Evolutionary conservation across 495 filamentous ascomycete species (phyloP).

Genomic region (Massariosphaeria phaeospora): DNA sequence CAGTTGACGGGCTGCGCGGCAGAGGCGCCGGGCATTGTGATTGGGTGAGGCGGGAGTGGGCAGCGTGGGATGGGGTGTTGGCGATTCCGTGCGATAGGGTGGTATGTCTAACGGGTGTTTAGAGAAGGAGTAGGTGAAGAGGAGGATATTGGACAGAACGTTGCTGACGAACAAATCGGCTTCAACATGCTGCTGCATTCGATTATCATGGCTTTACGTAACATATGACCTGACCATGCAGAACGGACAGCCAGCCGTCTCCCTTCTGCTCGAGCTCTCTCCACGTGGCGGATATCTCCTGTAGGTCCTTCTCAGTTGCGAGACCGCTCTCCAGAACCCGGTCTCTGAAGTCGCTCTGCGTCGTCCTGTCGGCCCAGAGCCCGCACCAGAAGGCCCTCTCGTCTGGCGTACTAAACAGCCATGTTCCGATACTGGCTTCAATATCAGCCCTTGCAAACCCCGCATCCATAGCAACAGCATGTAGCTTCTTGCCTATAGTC

Average conservation of each 20-base stretch:
- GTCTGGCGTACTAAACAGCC: constrained; percentile 46
- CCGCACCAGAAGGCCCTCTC: constrained; percentile 47
- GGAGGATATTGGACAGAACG: too few relatives aligned
- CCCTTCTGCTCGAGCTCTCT: constrained; percentile 44
- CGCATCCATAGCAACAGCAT: constrained; percentile 49
- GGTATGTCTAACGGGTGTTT: background rate
- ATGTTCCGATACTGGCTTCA: constrained; percentile 41
- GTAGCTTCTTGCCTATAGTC: constrained; percentile 48
- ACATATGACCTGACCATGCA: constrained; percentile 54
- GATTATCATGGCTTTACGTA: constrained; percentile 1
- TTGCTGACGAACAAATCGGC: too few relatives aligned
- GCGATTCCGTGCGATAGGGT: too few relatives aligned
- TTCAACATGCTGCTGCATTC: too few relatives aligned
- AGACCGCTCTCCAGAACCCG: constrained; percentile 41
- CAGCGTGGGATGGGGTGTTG: background rate
- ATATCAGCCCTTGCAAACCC: constrained; percentile 43
- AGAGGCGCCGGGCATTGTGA: constrained; percentile 3
- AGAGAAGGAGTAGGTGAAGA: too few relatives aligned
- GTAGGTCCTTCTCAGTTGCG: constrained; percentile 44
- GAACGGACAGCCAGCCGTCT: constrained; percentile 50
- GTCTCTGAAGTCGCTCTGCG: constrained; percentile 42
- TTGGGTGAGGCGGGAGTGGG: background rate
- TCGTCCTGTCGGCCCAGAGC: constrained; percentile 45
- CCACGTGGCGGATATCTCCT: constrained; percentile 44
- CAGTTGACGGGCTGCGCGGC: constrained; percentile 13